phyloP scores from a whole-genome alignment of 495 filamentous ascomycete genomes.

The Penicillium bialowiezense region DNA sequence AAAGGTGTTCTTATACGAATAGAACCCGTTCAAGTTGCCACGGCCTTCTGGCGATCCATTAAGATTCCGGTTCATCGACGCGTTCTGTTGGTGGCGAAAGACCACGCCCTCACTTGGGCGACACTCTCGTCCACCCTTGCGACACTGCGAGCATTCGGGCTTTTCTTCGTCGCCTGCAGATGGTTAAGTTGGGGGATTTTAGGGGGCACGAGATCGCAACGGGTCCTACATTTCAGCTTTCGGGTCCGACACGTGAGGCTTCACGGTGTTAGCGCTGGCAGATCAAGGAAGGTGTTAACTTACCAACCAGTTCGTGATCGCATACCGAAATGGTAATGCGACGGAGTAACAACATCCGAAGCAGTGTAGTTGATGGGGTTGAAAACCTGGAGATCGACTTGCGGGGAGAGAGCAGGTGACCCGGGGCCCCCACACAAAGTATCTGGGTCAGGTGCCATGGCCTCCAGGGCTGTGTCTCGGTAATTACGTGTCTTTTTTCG shows the following conservation, averaged over 20 bases:
- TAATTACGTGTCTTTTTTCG: background rate
- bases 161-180: slow-evolving; percentile 51
- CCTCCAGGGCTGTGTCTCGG: background rate
- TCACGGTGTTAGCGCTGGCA: background rate
- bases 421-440: slow-evolving; percentile 18
- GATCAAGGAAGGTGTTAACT: slow-evolving; percentile 2
- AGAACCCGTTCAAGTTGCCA: slow-evolving; percentile 58
- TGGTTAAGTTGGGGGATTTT: slow-evolving; percentile 10
- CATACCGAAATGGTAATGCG: slow-evolving; percentile 39
- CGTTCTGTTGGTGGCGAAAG: slow-evolving; percentile 72
- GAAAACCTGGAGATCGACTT: slow-evolving; percentile 26
- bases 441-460: background rate
- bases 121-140: slow-evolving; percentile 59
- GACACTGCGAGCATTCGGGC: slow-evolving; percentile 57
- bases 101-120: slow-evolving; percentile 61
- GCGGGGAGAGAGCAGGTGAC: slow-evolving; percentile 27
- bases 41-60: slow-evolving; percentile 38
- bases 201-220: background rate
- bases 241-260: slow-evolving; percentile 62
- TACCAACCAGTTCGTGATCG: slow-evolving; percentile 54
- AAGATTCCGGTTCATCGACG: slow-evolving; percentile 58
- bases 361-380: slow-evolving; percentile 6
- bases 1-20: slow-evolving; percentile 68
- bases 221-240: slow-evolving; percentile 57
- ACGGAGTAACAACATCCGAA: slow-evolving; percentile 30